These are phyloP conservation scores for Metschnikowia henanensis DNA, from an alignment of 805 yeast species.

Conservation along the genomic window DNA sequence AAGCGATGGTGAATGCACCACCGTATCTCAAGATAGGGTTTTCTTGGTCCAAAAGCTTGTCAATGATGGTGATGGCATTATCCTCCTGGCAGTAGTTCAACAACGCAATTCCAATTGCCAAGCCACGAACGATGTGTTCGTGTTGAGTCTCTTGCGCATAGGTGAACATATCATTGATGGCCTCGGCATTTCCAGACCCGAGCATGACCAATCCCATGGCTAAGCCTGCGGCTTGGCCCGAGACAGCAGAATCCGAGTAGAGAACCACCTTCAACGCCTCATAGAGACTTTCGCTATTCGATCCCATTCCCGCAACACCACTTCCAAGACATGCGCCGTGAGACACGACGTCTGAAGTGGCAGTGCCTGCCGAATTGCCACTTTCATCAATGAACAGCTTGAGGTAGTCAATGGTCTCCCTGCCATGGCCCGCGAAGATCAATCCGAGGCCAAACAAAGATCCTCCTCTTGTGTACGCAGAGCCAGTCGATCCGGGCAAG, in stretches of 20 bases:
- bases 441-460: constrained; percentile 91
- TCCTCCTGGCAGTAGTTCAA: constrained; percentile 85
- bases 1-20: constrained; percentile 90
- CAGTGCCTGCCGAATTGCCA: constrained; percentile 63
- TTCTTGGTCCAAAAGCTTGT: constrained; percentile 67
- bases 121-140: constrained; percentile 92
- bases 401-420: constrained; percentile 78
- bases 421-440: constrained; percentile 94
- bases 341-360: constrained; percentile 75
- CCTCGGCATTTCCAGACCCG: constrained; percentile 77
- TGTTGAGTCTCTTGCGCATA: constrained; percentile 96
- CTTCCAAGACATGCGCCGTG: constrained; percentile 96
- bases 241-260: constrained; percentile 87
- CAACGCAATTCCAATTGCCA: constrained; percentile 86
- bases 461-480: constrained; percentile 94
- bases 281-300: constrained; percentile 69
- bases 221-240: constrained; percentile 95
- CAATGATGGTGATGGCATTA: constrained; percentile 68
- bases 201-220: constrained; percentile 96
- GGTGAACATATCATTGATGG: constrained; percentile 75
- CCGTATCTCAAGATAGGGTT: constrained; percentile 90
- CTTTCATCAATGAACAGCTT: constrained; percentile 67
- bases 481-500: constrained; percentile 76
- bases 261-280: constrained; percentile 82
- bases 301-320: constrained; percentile 97